Percentiles rank a stretch among this genome's conserved stretches.
Conservation (phyloP, 192 early-diverging fungal genomes). For the Allomyces arbusculus region DNA sequence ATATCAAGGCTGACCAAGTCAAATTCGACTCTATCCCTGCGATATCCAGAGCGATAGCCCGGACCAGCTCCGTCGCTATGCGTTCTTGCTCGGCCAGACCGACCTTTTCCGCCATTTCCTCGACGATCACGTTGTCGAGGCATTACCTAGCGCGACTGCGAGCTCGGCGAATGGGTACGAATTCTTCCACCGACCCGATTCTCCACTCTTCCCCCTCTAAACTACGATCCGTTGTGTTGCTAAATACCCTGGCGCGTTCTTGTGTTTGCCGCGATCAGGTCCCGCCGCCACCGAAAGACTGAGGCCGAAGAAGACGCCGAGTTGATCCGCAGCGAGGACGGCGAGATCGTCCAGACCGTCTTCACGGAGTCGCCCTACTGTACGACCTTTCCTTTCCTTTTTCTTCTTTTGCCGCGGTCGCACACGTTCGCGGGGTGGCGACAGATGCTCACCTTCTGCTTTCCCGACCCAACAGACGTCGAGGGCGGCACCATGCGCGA, state of each 20-base stretch:
- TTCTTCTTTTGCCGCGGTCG: background rate
- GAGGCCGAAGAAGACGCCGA: slow-evolving; percentile 97
- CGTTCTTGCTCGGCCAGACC: slow-evolving; percentile 32
- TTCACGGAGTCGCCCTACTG: slow-evolving; percentile 82
- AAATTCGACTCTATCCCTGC: too few species aligned
- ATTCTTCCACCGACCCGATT: slow-evolving; percentile 1
- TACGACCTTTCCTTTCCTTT: slow-evolving; percentile 14
- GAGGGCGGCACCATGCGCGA: slow-evolving; percentile 80
- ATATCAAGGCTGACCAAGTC: too few species aligned
- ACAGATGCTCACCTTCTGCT: background rate
- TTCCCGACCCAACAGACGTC: slow-evolving; percentile 33
- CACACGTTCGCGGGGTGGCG: background rate
- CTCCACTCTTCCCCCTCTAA: background rate
- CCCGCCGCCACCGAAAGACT: slow-evolving; percentile 73
- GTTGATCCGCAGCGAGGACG: slow-evolving; percentile 57
- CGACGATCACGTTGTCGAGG: slow-evolving; percentile 28
- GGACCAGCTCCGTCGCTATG: slow-evolving; percentile 11
- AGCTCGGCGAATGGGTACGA: slow-evolving; percentile 18
- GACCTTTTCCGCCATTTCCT: slow-evolving; percentile 56
- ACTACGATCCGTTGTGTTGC: background rate
- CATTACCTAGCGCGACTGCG: slow-evolving; percentile 22
- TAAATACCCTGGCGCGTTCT: background rate
- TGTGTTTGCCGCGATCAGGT: slow-evolving; percentile 7
- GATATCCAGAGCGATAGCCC: too few species aligned
- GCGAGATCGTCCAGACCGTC: slow-evolving; percentile 23